These are phyloP conservation scores for Eutrema salsugineum DNA, from an alignment of 441 rosid genomes.

Conservation along the genomic window DNA sequence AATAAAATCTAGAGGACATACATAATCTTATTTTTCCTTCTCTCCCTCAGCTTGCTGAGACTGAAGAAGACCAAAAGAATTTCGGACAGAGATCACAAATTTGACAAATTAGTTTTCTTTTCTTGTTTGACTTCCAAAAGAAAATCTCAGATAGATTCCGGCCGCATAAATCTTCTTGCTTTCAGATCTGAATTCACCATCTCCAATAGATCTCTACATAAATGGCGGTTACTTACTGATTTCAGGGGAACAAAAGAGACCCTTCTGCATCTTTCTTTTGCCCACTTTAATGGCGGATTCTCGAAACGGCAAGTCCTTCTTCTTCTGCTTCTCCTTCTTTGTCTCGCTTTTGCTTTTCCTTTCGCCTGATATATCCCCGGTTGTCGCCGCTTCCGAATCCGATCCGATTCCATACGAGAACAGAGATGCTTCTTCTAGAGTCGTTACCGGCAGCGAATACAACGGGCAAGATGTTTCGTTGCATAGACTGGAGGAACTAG, in stretches of 20 bases:
- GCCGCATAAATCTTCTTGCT: conserved; percentile 24
- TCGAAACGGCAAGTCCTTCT: conserved; percentile 52
- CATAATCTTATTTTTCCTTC: background rate
- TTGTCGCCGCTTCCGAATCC: conserved; percentile 30
- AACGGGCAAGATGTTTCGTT: conserved; percentile 43
- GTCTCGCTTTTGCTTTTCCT: conserved; percentile 38
- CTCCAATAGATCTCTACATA: conserved; percentile 21
- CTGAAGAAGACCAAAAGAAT: conserved; percentile 15
- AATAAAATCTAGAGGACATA: background rate
- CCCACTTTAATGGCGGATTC: conserved; percentile 50
- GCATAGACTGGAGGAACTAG: conserved; percentile 68
- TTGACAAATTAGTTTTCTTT: background rate
- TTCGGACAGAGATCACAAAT: conserved; percentile 15
- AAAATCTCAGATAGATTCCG: conserved; percentile 49
- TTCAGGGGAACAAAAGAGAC: background rate
- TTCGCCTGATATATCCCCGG: conserved; percentile 17
- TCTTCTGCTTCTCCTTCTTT: conserved; percentile 22
- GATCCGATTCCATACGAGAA: conserved; percentile 34
- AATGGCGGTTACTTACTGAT: conserved; percentile 40
- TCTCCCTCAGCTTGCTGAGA: background rate
- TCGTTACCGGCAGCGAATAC: conserved; percentile 12
- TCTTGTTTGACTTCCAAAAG: conserved; percentile 22
- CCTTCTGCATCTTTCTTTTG: conserved; percentile 1
- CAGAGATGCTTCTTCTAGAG: conserved; percentile 18
- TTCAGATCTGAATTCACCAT: conserved; percentile 36